These are phyloP conservation scores for Saccharum officinarum DNA, from an alignment of 176 grass and related monocot genomes.

Conservation along the genomic window DNA sequence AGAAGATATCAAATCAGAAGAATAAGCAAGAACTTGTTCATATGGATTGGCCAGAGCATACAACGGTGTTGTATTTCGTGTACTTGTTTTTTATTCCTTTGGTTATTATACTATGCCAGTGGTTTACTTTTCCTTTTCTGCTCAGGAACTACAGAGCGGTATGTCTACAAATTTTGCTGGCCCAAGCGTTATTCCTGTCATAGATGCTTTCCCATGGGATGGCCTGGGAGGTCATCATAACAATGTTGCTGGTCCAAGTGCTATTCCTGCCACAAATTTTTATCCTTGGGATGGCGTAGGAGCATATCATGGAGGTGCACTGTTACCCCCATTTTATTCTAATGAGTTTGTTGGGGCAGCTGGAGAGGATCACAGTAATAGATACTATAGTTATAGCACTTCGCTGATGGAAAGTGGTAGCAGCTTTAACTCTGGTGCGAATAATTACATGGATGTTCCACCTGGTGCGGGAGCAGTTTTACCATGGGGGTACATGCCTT, in stretches of 20 bases:
- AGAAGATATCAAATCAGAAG: slow-evolving; percentile 50
- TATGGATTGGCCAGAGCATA: slow-evolving; percentile 41
- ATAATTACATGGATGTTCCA: slow-evolving; percentile 47
- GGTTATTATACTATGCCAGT: neutral
- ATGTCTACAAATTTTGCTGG: slow-evolving; percentile 28
- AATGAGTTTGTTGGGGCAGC: slow-evolving; percentile 33
- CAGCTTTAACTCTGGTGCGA: slow-evolving; percentile 50
- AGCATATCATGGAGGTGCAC: slow-evolving; percentile 23
- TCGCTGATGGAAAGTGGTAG: slow-evolving; percentile 21
- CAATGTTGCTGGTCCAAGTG: slow-evolving; percentile 29
- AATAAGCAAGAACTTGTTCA: slow-evolving; percentile 57
- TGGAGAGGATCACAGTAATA: slow-evolving; percentile 27
- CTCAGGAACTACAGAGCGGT: slow-evolving; percentile 39
- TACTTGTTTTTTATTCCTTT: slow-evolving; percentile 13
- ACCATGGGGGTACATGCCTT: slow-evolving; percentile 36
- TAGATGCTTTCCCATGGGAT: slow-evolving; percentile 16
- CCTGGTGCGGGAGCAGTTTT: slow-evolving; percentile 34
- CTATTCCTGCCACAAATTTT: slow-evolving; percentile 35
- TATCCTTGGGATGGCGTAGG: slow-evolving; percentile 20
- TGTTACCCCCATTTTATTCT: slow-evolving; percentile 14
- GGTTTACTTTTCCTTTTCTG: slow-evolving; percentile 15
- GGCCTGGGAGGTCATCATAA: slow-evolving; percentile 27
- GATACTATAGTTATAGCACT: slow-evolving; percentile 30
- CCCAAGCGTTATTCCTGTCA: slow-evolving; percentile 39
- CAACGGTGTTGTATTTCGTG: slow-evolving; percentile 45